A percentile compares a stretch with the other conserved stretches of the same genome.
phyloP scores from a whole-genome alignment of 164 flowering plant species.

The Vitis amurensis region DNA sequence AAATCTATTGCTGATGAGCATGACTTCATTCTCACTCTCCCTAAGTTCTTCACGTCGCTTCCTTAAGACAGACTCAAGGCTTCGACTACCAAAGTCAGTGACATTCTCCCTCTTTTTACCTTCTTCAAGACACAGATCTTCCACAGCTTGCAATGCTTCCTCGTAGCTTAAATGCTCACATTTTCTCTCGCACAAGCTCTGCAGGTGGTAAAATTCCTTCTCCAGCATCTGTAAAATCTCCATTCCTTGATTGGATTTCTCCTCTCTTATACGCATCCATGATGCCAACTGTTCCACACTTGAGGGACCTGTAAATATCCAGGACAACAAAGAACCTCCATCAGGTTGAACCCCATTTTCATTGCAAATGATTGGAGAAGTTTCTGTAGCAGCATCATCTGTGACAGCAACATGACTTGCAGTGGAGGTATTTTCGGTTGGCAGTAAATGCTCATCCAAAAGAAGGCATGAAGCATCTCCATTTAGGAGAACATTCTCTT shows the following conservation, averaged over 20 bases:
- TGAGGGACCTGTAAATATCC: conserved; percentile 74
- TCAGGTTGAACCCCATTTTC: conserved; percentile 38
- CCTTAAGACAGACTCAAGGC: conserved; percentile 69
- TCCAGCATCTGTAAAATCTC: conserved; percentile 79
- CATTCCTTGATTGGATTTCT: conserved; percentile 57
- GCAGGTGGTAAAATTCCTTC: conserved; percentile 76
- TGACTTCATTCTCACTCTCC: conserved; percentile 51
- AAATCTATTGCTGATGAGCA: conserved; percentile 47
- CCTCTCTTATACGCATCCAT: conserved; percentile 70
- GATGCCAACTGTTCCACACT: conserved; percentile 56
- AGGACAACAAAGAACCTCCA: conserved; percentile 63
- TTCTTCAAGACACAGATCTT: conserved; percentile 79
- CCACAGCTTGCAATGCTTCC: conserved; percentile 79
- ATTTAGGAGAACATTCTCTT: conserved; percentile 61
- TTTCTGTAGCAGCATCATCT: conserved; percentile 24
- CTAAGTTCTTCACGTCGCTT: conserved; percentile 73
- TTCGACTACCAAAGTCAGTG: conserved; percentile 36
- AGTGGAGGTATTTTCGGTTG: conserved; percentile 19
- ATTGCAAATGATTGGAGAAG: conserved; percentile 18
- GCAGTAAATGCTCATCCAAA: conserved; percentile 58
- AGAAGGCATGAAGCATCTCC: conserved; percentile 57
- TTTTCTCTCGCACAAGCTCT: conserved; percentile 83
- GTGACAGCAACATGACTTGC: conserved; percentile 18
- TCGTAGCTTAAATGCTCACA: conserved; percentile 75
- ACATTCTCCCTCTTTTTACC: conserved; percentile 71